Evolutionary conservation across 2,329 filamentous ascomycete genomes (phyloP), one percentile per base, ranked within the genome.

Genomic region (Coccinonectria pachysandricola): DNA sequence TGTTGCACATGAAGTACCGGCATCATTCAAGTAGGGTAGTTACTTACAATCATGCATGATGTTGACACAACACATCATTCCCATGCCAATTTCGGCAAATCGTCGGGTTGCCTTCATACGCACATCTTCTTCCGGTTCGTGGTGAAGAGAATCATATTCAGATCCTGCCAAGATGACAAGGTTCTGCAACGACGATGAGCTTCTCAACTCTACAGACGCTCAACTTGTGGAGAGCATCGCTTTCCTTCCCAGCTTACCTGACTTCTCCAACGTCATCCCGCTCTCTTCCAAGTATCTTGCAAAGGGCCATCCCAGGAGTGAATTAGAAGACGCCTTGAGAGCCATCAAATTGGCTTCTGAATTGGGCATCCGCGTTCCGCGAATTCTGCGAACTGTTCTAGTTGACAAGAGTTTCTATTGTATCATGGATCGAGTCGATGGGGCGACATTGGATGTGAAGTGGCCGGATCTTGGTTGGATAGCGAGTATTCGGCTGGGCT

Each of bases 271-370:
- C 12, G 19, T 34, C 8, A 15, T 31, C 17, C 25, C 28, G 9
- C 32, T 35, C 12, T 35, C 32, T 24, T 31, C 26, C n/a, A 26
- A 27, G 19, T 36, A 36, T 31, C 15, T 36, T 6, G 27, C 34
- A 16, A 36, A 36, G 25, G 26, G 24, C 25, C 34, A 34, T 27
- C 2, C 12, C 8, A 21, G 23, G 23, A 19, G 27, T 15, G 24
- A 28, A 17, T 20, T 30, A 8, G 19, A 31, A 19, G 34, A 34
- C 31, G 23, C 34, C 14, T 7, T 26, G 19, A 24, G 19, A 20
- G 16, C 34, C n/a, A 21, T 29, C 20, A 17, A 28, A 19, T 23
- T 31, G 8, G 34, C 34, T 24, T 21, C 24, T 25, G 16, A 19
- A 17, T 31, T 36, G 19, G 25, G 30, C 3, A 31, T 36, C 18